A percentile compares a stretch with the other conserved stretches of the same genome.
Conservation (phyloP, 768 basidiomycete genomes). For the Russula sp. region DNA sequence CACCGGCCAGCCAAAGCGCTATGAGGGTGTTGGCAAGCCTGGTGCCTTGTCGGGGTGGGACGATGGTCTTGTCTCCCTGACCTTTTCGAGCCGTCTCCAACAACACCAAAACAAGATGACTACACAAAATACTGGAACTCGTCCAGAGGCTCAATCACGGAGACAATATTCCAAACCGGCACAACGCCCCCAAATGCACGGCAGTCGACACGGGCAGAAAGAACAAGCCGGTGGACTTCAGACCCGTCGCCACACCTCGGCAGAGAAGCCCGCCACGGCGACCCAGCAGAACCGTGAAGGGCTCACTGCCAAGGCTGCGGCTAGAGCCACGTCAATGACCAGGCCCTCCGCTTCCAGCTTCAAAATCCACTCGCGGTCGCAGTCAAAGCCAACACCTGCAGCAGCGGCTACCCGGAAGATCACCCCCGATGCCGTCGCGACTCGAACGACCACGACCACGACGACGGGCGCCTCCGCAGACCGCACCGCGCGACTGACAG, state of each 20-base stretch:
- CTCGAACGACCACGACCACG: not conserved
- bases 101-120: not conserved
- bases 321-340: conserved; percentile 5
- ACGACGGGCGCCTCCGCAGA: not conserved
- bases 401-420: not conserved
- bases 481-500: conserved; percentile 1
- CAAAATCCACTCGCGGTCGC: not conserved
- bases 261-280: not conserved
- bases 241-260: not conserved
- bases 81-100: conserved; percentile 10
- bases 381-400: not conserved
- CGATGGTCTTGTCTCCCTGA: conserved; percentile 11
- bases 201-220: not conserved
- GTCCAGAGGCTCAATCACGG: not conserved
- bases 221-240: not conserved
- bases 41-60: not conserved
- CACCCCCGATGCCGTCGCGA: not conserved
- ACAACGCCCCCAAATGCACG: not conserved
- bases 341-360: not conserved
- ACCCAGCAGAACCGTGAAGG: not conserved
- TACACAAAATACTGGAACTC: not conserved
- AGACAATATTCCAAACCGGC: not conserved
- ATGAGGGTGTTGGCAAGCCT: not conserved
- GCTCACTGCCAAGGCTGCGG: not conserved
- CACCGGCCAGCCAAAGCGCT: not conserved